Base-by-base conservation (phyloP, 345 rosid genomes). In the Citrus mangshanensis region DNA sequence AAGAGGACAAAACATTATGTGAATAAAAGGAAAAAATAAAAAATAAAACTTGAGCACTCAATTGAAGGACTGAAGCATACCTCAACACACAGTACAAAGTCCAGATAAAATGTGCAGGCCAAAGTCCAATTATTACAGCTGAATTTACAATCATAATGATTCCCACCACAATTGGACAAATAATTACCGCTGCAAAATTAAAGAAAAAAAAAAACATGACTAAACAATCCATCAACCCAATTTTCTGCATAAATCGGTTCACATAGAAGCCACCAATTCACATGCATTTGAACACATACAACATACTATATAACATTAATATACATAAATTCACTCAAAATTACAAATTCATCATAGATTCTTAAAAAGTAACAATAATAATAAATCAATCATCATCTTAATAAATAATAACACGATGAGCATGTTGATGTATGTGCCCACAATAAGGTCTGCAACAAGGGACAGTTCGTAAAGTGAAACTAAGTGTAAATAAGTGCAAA, bases 81-180 rank as follows among this genome's bases (percentile, higher is more conserved):
- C 93, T 92, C 65, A 88, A 86, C 4, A 93, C 89, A 83, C 95
- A 88, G 83, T 86, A 93, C 80, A 83, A 88, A 77, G 95, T 92
- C 95, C 95, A 95, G 10, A 87, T 3, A 77, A 89, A 84, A 87
- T 92, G 98, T 75, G 95, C 95, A 25, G 87, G 83, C 98, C 98
- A 95, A 27, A 93, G 93, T 8, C 98, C 98, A 68, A 87, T 74
- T 54, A 89, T 84, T 27, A 93, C 90, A 19, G 86, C 85, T 32
- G 93, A 88, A 81, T 92, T 89, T 19, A 93, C 94, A 42, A 84
- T 54, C 78, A 76, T 77, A 56, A 88, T 84, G 79, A 92, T 84
- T 68, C 78, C 87, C 46, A 85, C 82, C 14, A 73, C 89, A 10
- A 92, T n/a, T 10, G 97, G 97, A 76, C 89, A 85, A 67, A 89